Base-by-base conservation (phyloP, 306 rosid species). In the Prunus mume region DNA sequence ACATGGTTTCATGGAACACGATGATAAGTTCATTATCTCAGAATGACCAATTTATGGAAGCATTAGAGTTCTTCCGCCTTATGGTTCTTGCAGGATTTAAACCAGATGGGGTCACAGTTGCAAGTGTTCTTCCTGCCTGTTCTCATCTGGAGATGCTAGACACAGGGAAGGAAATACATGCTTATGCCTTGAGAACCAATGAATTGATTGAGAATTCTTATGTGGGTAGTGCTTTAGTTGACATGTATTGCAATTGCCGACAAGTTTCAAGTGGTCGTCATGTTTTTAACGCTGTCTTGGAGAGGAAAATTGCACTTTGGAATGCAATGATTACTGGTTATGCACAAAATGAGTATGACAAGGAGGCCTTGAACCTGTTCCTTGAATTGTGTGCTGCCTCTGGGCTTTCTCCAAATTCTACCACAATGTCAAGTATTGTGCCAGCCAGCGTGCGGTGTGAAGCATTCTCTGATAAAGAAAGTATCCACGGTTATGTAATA, bases 211-310 rank as follows among this genome's bases (percentile, higher is more conserved):
- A 77, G 65, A 93, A 93, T 75, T 86, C 91, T 12, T 90, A 85
- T 76, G 91, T 90, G 81, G 90, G 90, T 2, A 87, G 90, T 75
- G 97, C 96, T 67, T 85, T 93, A 79, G 88, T 87, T 85, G 96
- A 93, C 85, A 90, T 93, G 97, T 93, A 93, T 74, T 89, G 96
- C 76, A 93, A 93, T 71, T 93, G 94, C 78, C 81, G 70, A 76
- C 78, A 74, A 76, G 84, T 87, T 60, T 80, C 75, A 38, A 86
- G 74, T 72, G 97, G 94, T 79, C 76, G 88, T 17, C 68, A 56
- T 60, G 90, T 93, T 77, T 93, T 93, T 54, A 67, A 93, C 32
- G 77, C 86, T 12, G 69, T 85, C 22, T 58, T 28, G 79, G 86
- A 81, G 63, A 63, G 77, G 76, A 83, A 79, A 1, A 71, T 83